These are phyloP conservation scores for Rhizopus arrhizus DNA, from an alignment of 371 early-diverging fungal species.

Conservation along the genomic window DNA sequence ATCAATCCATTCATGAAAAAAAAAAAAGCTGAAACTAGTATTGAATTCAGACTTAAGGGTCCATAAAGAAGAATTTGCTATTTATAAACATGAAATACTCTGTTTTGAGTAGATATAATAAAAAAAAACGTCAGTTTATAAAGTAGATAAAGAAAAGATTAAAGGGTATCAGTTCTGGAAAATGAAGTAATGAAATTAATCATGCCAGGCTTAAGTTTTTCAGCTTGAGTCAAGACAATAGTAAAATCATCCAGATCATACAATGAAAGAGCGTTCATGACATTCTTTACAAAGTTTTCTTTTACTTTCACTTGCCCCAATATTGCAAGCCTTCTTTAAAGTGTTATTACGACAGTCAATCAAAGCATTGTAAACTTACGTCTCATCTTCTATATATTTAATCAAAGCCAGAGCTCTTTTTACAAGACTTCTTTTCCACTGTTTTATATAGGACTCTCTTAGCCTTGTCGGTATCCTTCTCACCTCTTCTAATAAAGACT, in stretches of 20 bases:
- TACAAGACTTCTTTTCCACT: constrained; percentile 57
- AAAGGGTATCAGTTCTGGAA: constrained; percentile 27
- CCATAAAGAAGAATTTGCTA: too few relatives aligned
- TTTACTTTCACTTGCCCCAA: constrained; percentile 1
- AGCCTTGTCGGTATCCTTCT: constrained; percentile 49
- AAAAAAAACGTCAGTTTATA: too few relatives aligned
- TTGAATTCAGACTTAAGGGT: too few relatives aligned
- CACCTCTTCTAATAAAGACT: constrained; percentile 51
- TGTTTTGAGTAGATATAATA: too few relatives aligned
- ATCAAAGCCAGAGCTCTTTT: constrained; percentile 52
- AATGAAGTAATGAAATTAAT: constrained; percentile 34
- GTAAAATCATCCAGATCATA: constrained; percentile 44
- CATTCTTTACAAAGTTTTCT: constrained; percentile 23
- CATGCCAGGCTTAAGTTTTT: constrained; percentile 55
- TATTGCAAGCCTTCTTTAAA: too few relatives aligned
- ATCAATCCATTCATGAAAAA: too few relatives aligned
- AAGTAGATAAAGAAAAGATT: too few relatives aligned
- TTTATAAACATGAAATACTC: too few relatives aligned
- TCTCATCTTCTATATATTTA: constrained; percentile 55
- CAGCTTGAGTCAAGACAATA: constrained; percentile 60
- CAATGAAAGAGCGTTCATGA: constrained; percentile 40
- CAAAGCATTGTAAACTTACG: constrained; percentile 29
- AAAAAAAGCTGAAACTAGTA: too few relatives aligned
- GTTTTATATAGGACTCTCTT: constrained; percentile 59
- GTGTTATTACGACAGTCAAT: background rate